Evolutionary conservation across 1,284 basidiomycete genomes (phyloP).

Genomic region (Xerocomus amazonicus): DNA sequence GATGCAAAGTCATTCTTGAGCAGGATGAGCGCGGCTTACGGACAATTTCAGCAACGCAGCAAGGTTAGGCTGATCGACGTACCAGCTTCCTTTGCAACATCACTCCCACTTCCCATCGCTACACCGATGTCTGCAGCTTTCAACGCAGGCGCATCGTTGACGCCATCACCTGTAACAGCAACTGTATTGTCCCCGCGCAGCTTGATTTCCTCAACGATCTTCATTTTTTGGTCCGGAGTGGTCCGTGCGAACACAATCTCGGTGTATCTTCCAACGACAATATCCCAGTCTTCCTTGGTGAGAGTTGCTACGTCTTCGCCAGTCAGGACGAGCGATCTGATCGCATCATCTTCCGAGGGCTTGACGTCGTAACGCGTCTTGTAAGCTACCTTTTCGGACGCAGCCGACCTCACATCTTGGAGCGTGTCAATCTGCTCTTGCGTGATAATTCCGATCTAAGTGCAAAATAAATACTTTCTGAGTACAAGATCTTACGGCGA

Average conservation of each 20-base stretch:
- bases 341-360: conserved; percentile 29
- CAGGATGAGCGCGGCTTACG: conserved; percentile 27
- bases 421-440: conserved; percentile 42
- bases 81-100: conserved; percentile 72
- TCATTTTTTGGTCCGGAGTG: conserved; percentile 58
- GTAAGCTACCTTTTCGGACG: conserved; percentile 11
- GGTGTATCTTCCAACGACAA: conserved; percentile 42
- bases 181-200: conserved; percentile 44
- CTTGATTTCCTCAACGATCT: conserved; percentile 55
- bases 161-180: conserved; percentile 55
- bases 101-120: conserved; percentile 82
- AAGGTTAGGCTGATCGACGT: conserved; percentile 2
- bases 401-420: conserved; percentile 30
- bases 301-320: conserved; percentile 46
- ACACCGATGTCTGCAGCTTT: conserved; percentile 86
- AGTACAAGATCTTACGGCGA: conserved; percentile 38
- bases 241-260: conserved; percentile 64
- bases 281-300: conserved; percentile 47
- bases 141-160: conserved; percentile 57
- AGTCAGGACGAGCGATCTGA: conserved; percentile 40
- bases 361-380: conserved; percentile 36
- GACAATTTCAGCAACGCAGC: neutral
- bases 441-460: conserved; percentile 62
- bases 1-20: conserved; percentile 38
- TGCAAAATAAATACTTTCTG: neutral